Evolutionary conservation across 768 basidiomycete species (phyloP).

Genomic region (Trametes meyenii): DNA sequence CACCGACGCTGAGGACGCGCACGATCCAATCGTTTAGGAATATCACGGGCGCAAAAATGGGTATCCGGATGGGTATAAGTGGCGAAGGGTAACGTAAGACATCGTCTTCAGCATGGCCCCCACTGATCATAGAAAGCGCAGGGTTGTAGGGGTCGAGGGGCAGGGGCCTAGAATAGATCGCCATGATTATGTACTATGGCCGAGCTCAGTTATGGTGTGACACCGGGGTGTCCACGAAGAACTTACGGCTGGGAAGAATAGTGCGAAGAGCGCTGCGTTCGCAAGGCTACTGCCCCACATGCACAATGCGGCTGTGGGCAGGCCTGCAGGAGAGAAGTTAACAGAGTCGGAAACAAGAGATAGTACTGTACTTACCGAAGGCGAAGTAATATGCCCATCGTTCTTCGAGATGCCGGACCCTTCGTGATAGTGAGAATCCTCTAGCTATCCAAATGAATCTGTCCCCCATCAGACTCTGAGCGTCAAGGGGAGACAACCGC

Average conservation of each 20-base stretch:
- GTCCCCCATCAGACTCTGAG: not conserved
- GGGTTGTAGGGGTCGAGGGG: constrained; percentile 80
- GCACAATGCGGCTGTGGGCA: constrained; percentile 74
- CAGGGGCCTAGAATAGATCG: constrained; percentile 73
- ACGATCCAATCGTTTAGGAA: constrained; percentile 76
- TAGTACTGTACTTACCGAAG: constrained; percentile 56
- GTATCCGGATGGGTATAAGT: constrained; percentile 78
- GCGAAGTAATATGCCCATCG: constrained; percentile 89
- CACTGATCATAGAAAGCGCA: constrained; percentile 29
- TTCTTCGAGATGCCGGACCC: constrained; percentile 80
- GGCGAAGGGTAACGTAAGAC: constrained; percentile 69
- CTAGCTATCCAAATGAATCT: constrained; percentile 83
- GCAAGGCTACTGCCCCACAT: constrained; percentile 74
- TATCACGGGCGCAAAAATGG: constrained; percentile 73
- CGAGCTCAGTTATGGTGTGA: constrained; percentile 2
- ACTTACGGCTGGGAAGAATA: constrained; percentile 78
- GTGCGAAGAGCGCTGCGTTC: constrained; percentile 81
- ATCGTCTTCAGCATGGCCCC: constrained; percentile 33
- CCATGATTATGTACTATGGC: constrained; percentile 81
- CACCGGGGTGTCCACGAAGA: not conserved
- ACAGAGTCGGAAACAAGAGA: not conserved
- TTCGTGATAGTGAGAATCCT: constrained; percentile 65
- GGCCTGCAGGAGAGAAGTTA: constrained; percentile 42
- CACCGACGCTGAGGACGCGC: constrained; percentile 59
- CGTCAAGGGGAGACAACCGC: not conserved